Conservation (phyloP, 2,329 filamentous ascomycete species). For the Phaeosphaeriaceae sp. region DNA sequence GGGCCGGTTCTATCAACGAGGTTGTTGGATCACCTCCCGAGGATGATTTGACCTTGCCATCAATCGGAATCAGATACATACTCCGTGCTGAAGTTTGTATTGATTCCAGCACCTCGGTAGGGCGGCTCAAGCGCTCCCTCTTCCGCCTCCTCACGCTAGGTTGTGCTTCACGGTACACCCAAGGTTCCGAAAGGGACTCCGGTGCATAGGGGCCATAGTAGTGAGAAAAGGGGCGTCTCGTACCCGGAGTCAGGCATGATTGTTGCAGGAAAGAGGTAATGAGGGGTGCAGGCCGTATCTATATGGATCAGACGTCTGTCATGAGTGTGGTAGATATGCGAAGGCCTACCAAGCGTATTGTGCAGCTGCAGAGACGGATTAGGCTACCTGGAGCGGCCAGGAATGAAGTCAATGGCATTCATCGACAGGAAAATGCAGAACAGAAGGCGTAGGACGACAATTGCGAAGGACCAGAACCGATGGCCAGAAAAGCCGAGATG, state of each 20-base stretch:
- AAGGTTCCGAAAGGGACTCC: too few relatives aligned
- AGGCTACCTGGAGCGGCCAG: constrained; percentile 43
- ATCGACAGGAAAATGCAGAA: constrained; percentile 31
- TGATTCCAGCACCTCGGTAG: constrained; percentile 26
- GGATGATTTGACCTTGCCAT: constrained; percentile 21
- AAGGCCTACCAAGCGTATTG: constrained; percentile 16
- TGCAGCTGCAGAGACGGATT: constrained; percentile 25
- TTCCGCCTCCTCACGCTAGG: constrained; percentile 22
- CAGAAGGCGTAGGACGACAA: constrained; percentile 18
- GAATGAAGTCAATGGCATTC: constrained; percentile 45
- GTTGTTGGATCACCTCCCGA: constrained; percentile 8
- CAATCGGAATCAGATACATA: constrained; percentile 22
- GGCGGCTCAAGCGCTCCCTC: constrained; percentile 25
- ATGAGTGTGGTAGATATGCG: neutral
- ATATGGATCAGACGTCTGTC: constrained; percentile 9
- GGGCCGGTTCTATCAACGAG: neutral
- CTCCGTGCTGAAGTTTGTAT: constrained; percentile 21
- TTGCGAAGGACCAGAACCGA: constrained; percentile 14
- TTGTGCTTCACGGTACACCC: constrained; percentile 5
- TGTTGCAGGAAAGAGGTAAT: neutral
- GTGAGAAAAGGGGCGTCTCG: too few relatives aligned
- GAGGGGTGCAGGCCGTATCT: constrained; percentile 6
- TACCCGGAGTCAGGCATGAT: too few relatives aligned
- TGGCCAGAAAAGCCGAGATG: constrained; percentile 17
- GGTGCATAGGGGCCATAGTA: too few relatives aligned